A percentile compares a stretch with the other conserved stretches of the same genome.
phyloP scores from a whole-genome alignment of 805 yeast species.

The Candida manassasensis region DNA sequence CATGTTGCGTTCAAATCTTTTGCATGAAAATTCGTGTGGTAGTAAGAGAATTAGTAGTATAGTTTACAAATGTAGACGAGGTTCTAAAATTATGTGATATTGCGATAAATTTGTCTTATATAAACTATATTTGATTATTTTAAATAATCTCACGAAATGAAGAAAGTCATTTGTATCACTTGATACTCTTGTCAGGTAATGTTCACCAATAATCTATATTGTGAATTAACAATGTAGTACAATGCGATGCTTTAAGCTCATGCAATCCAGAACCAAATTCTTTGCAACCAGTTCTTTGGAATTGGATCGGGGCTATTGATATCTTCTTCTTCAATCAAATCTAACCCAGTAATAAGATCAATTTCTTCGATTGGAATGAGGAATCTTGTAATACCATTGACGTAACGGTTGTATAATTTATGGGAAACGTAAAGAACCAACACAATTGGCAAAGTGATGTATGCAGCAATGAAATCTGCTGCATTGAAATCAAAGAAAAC shows the following conservation, averaged over 20 bases:
- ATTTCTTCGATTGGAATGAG: constrained; percentile 51
- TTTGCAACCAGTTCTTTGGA: constrained; percentile 39
- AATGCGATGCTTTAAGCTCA: constrained; percentile 10
- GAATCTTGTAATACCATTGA: constrained; percentile 29
- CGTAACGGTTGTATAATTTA: constrained; percentile 38
- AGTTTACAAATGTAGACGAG: too few species aligned
- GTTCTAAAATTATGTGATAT: too few species aligned
- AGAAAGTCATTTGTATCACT: too few species aligned
- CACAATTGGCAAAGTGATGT: constrained; percentile 59
- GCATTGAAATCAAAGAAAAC: constrained; percentile 57
- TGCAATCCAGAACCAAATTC: constrained; percentile 48
- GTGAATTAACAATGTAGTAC: background rate
- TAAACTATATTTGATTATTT: too few species aligned
- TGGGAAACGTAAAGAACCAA: constrained; percentile 54
- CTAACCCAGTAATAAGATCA: constrained; percentile 59
- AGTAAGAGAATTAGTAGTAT: too few species aligned
- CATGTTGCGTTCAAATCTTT: too few species aligned
- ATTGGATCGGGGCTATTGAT: constrained; percentile 31
- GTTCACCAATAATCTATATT: background rate
- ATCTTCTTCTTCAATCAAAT: constrained; percentile 53
- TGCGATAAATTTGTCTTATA: too few species aligned
- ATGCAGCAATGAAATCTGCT: constrained; percentile 65
- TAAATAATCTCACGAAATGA: too few species aligned
- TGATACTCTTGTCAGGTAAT: too few species aligned
- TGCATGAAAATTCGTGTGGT: too few species aligned